Evolutionary conservation across 2,329 filamentous ascomycete species (phyloP).

Genomic region (Stachybotrys echinatus): DNA sequence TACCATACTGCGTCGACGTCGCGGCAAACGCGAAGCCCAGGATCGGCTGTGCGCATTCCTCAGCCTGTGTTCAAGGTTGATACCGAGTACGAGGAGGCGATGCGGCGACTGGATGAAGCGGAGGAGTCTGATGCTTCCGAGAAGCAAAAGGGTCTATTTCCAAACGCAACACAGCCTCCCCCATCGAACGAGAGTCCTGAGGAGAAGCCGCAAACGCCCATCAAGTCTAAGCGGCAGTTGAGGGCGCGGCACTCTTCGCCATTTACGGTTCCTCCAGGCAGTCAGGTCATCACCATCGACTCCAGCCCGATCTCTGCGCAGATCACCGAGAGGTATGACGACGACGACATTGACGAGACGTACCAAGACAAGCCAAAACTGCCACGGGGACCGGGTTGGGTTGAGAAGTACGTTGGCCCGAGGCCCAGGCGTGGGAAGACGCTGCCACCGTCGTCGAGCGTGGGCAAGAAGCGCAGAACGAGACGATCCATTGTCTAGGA

Average conservation of each 20-base stretch:
- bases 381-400: conserved; percentile 12
- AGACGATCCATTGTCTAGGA: neutral
- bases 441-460: conserved; percentile 7
- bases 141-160: conserved; percentile 21
- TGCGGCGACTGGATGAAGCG: conserved; percentile 34
- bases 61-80: conserved; percentile 21
- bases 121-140: conserved; percentile 18
- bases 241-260: conserved; percentile 12
- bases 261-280: conserved; percentile 21
- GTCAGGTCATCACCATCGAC: conserved; percentile 23
- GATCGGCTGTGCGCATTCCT: conserved; percentile 17
- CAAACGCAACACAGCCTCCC: conserved; percentile 21
- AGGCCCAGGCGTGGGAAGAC: conserved; percentile 9
- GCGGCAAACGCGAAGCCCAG: conserved; percentile 28
- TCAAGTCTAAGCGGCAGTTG: conserved; percentile 6
- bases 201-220: conserved; percentile 2
- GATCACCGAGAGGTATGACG: conserved; percentile 12
- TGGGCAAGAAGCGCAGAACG: neutral
- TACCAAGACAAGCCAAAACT: conserved; percentile 11
- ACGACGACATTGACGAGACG: conserved; percentile 15
- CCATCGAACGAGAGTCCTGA: conserved; percentile 1
- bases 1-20: conserved; percentile 34
- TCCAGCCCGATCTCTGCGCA: conserved; percentile 17
- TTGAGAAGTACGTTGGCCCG: conserved; percentile 10
- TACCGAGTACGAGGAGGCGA: conserved; percentile 37